Base-by-base conservation (phyloP, 805 yeast genomes). In the Monosporozyma aquatica region DNA sequence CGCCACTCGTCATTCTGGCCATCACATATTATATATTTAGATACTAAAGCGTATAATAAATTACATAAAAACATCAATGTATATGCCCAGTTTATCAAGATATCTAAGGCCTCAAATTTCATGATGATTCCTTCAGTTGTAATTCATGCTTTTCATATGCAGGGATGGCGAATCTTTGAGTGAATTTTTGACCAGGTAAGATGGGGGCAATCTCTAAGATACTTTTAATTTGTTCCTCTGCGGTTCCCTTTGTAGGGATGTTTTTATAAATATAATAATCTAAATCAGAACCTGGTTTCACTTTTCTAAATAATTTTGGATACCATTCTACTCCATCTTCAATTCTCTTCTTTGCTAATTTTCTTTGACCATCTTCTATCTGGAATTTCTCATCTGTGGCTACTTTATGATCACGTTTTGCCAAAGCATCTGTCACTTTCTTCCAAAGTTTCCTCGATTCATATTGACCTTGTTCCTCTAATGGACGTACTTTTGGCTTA, bases 311-410 rank as follows among this genome's bases (percentile, higher is more conserved):
- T 35, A 87, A 64, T 55, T 79, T 78, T 18, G 97, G 96, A 50
- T 76, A 78, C 62, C 84, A 87, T 50, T 80, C 87, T 1, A 74
- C 80, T 11, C 90, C 94, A 38, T 80, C 82, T 50, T 82, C 95
- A 15, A 67, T 64, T 52, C 97, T 74, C 53, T 77, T 72, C 59
- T 79, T 82, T 13, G 95, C 87, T 33, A 69, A 64, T 15, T 65
- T 65, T 59, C 98, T 75, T 66, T 92, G 98, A n/a, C 71, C 71
- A 47, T 86, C 83, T 65, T 92, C 98, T 43, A 92, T 86, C 51
- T 76, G 75, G 57, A 70, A 82, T 64, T 92, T 92, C 58, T 87
- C 95, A 24, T 79, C 82, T 0, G 98, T 92, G 1, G 97, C 97
- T 3, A 69, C 66, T 14, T 69, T 72, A 61, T 92, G 98, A 59